A percentile compares a stretch with the other conserved stretches of the same genome.
phyloP scores from a whole-genome alignment of 2,329 filamentous ascomycete genomes.

The Dactylellina parvicollis region DNA sequence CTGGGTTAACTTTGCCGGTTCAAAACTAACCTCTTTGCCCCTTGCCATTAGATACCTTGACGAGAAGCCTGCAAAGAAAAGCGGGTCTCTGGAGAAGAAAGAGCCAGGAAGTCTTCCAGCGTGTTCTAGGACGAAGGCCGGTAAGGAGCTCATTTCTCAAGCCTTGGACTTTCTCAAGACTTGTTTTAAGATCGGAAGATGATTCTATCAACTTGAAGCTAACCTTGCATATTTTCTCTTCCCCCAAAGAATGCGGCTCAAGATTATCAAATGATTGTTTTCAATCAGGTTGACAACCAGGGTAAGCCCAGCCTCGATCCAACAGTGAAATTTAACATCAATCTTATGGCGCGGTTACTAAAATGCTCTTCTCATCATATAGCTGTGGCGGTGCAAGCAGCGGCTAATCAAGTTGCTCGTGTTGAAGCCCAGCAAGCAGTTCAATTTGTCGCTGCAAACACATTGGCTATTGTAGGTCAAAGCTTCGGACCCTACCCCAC shows the following conservation, averaged over 20 bases:
- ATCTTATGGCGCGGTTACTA: background rate
- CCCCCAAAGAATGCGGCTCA: background rate
- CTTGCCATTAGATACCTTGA: conserved; percentile 1
- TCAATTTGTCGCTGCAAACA: background rate
- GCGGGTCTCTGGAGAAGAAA: conserved; percentile 1
- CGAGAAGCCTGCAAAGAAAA: background rate
- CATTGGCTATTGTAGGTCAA: conserved; percentile 2
- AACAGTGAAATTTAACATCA: background rate
- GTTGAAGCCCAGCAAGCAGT: conserved; percentile 1
- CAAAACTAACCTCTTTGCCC: background rate
- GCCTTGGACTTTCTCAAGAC: too few species aligned
- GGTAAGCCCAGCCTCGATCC: background rate
- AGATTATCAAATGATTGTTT: conserved; percentile 4
- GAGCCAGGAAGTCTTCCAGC: background rate
- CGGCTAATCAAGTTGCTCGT: background rate
- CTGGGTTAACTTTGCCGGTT: background rate
- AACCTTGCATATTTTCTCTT: background rate
- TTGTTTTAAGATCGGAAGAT: background rate
- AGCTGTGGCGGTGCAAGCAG: background rate
- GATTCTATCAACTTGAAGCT: too few species aligned
- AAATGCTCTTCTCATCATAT: background rate
- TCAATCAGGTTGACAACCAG: background rate
- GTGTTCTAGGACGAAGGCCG: background rate
- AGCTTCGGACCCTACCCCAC: background rate
- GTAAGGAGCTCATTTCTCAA: background rate